phyloP scores from a whole-genome alignment of 225 moss, liverwort and hornwort species.

The Anthoceros angustus region DNA sequence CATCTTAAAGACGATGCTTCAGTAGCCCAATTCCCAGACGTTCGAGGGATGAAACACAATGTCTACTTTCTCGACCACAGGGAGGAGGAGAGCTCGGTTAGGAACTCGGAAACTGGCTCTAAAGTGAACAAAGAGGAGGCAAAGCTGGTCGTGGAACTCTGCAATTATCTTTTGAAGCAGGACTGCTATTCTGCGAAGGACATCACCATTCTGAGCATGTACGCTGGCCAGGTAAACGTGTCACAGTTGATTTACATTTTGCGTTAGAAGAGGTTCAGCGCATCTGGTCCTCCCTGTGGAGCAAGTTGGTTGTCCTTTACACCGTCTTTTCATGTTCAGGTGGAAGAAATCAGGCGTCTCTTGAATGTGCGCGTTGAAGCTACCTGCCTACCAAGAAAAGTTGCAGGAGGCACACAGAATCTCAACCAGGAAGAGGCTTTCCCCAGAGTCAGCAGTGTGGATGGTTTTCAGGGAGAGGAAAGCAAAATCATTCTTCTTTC shows the following conservation, averaged over 20 bases:
- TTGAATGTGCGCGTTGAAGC: neutral
- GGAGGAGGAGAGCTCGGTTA: slow-evolving; percentile 11
- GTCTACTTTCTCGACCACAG: slow-evolving; percentile 29
- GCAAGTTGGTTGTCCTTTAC: neutral
- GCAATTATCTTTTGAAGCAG: slow-evolving; percentile 34
- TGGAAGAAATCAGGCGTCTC: neutral
- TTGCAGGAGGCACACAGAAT: neutral
- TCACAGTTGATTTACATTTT: slow-evolving; percentile 13
- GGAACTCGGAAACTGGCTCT: neutral
- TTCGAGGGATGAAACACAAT: slow-evolving; percentile 17
- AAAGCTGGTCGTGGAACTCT: slow-evolving; percentile 26
- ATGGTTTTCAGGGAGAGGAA: slow-evolving; percentile 39
- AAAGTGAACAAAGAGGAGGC: slow-evolving; percentile 26
- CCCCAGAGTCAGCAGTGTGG: slow-evolving; percentile 31
- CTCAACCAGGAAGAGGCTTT: neutral
- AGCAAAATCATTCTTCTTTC: slow-evolving; percentile 33
- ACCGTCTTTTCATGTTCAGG: neutral
- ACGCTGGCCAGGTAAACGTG: slow-evolving; percentile 14
- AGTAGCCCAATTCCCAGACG: slow-evolving; percentile 12
- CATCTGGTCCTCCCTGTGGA: neutral
- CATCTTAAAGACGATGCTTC: slow-evolving; percentile 16
- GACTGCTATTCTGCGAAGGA: slow-evolving; percentile 12
- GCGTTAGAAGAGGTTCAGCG: neutral
- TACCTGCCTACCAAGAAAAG: neutral
- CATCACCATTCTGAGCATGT: slow-evolving; percentile 30